These are phyloP conservation scores for Leishmania martiniquensis DNA, from an alignment of 208 protist genomes.

Conservation along the genomic window DNA sequence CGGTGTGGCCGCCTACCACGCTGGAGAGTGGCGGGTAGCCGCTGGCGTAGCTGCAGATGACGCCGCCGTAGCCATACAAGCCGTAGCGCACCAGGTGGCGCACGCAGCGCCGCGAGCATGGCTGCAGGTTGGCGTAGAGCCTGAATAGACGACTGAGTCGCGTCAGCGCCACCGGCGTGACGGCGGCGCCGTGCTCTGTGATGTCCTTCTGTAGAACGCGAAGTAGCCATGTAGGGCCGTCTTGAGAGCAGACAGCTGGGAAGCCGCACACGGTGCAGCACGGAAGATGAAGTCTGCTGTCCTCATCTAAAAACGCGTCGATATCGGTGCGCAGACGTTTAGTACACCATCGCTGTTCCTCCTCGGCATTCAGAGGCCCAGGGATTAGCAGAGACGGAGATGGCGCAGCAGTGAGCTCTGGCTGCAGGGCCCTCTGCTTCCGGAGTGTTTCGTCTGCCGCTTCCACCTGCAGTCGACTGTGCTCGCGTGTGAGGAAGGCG, in stretches of 20 bases:
- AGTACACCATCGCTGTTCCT: conserved; percentile 29
- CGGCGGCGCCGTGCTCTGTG: conserved; percentile 9
- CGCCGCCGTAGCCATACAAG: conserved; percentile 75
- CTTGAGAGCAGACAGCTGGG: conserved; percentile 28
- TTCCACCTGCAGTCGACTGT: conserved; percentile 25
- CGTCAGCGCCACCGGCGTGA: conserved; percentile 46
- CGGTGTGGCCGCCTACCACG: conserved; percentile 15
- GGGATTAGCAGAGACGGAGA: conserved; percentile 8
- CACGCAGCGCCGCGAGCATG: conserved; percentile 72
- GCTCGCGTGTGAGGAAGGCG: conserved; percentile 16
- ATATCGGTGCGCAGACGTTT: conserved; percentile 24
- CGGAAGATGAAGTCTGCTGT: conserved; percentile 9
- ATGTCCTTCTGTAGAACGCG: conserved; percentile 63
- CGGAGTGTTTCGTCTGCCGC: neutral
- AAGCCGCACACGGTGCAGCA: conserved; percentile 62
- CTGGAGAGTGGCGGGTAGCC: conserved; percentile 42
- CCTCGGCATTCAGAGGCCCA: conserved; percentile 16
- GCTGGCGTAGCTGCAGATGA: conserved; percentile 37
- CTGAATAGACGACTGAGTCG: conserved; percentile 53
- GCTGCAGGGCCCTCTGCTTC: too few relatives aligned
- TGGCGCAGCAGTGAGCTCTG: neutral
- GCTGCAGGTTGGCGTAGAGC: conserved; percentile 28
- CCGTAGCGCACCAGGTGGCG: conserved; percentile 71
- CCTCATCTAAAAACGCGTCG: conserved; percentile 31
- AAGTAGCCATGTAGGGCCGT: conserved; percentile 49